Base-by-base conservation (phyloP, 2,329 filamentous ascomycete genomes). In the Diaporthe longicolla region DNA sequence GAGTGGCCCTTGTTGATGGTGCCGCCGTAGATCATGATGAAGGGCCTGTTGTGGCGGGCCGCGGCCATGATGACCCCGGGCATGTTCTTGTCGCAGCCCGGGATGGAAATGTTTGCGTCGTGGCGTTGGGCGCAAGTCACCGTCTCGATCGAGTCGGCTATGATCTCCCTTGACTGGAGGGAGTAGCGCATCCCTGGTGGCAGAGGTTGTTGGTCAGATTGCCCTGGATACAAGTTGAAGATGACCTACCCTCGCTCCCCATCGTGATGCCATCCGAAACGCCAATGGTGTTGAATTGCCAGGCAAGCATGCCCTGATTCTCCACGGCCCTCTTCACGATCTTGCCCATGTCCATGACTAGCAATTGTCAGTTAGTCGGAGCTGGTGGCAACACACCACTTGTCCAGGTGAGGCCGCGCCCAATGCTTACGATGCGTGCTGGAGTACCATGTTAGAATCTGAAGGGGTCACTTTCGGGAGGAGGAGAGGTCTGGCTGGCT, bases 81-180 rank as follows among this genome's bases (percentile, higher is more conserved):
- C 96, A 98, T 98, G 83, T 98, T 98, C 89, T 98, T 98, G 86
- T 98, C 95, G 82, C 95, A 98, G 15, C 95, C 95, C 0, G 96
- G 95, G 78, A 98, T 96, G 40, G 94, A 92, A 82, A 98, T 95
- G 82, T 95, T 97, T 74, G 95, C 96, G 82, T 98, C 96, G 83
- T 98, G 95, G 78, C 93, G 93, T 82, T 98, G 95, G 7, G 94
- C 96, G 82, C 93, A 96, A 1, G 95, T 98, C 52, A 98, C 94
- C 1, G 94, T 95, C 85, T 98, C 96, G 80, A 98, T 95, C 78
- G 93, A 95, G 84, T 98, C 95, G 76, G 95, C 95, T 77, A 98
- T 98, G 77, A 98, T 92, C 81, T 98, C 95, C 74, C 95, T 90
- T 1, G 93, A 94, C 81, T 98, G 95, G 7, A 98, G 89, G 32